These are phyloP conservation scores for Trametes elegans DNA, from an alignment of 768 basidiomycete genomes.

Conservation along the genomic window DNA sequence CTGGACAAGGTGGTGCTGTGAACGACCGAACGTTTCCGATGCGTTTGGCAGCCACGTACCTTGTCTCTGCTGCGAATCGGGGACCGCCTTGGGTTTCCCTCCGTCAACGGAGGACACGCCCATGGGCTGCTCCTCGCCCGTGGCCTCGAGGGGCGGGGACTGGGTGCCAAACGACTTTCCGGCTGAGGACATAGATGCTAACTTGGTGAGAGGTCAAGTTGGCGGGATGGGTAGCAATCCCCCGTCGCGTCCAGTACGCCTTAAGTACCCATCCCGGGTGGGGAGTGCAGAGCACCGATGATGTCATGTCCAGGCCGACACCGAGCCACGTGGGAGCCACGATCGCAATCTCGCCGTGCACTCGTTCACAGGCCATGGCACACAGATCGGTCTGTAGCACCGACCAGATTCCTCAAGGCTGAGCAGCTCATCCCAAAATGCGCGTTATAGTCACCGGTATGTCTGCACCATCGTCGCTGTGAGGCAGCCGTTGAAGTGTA, in stretches of 20 bases:
- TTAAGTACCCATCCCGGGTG: not conserved
- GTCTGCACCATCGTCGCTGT: not conserved
- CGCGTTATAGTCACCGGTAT: not conserved
- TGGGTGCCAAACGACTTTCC: constrained; percentile 42
- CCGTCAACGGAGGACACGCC: constrained; percentile 42
- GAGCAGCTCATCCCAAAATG: not conserved
- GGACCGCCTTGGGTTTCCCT: constrained; percentile 33
- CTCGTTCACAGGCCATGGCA: too few species aligned
- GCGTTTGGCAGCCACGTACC: constrained; percentile 29
- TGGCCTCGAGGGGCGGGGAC: constrained; percentile 54
- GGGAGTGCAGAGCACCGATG: constrained; percentile 1
- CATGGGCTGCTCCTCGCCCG: constrained; percentile 46
- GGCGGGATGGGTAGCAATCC: constrained; percentile 51
- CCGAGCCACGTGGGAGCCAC: not conserved
- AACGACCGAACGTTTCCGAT: not conserved
- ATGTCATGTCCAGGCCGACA: constrained; percentile 2
- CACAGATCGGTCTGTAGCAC: too few species aligned
- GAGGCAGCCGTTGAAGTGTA: too few species aligned
- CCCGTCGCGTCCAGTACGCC: constrained; percentile 24
- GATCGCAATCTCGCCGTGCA: not conserved
- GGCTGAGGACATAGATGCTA: constrained; percentile 27
- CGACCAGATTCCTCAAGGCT: too few species aligned
- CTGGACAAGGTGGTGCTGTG: not conserved
- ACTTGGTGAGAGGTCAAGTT: too few species aligned
- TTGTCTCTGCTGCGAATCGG: constrained; percentile 45